A percentile compares a stretch with the other conserved stretches of the same genome.
Evolutionary conservation across 371 early-diverging fungal species (phyloP).

Genomic region (Mucor velutinosus): DNA sequence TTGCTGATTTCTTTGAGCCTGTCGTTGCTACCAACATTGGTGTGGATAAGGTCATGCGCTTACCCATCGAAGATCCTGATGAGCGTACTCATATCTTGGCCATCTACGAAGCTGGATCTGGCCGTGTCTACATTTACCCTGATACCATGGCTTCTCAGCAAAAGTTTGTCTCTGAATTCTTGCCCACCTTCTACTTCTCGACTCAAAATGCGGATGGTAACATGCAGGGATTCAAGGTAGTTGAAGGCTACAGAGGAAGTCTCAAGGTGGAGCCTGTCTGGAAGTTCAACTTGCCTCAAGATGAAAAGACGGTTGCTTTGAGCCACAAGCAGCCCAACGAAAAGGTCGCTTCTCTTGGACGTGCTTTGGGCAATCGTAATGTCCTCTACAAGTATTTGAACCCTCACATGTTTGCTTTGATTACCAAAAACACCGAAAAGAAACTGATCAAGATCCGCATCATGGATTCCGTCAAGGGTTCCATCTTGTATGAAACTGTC

Average conservation of each 20-base stretch:
- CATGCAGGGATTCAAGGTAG: constrained; percentile 55
- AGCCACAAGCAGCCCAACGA: constrained; percentile 43
- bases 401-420: constrained; percentile 81
- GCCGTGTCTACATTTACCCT: constrained; percentile 65
- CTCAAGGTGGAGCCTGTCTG: constrained; percentile 58
- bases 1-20: constrained; percentile 53
- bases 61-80: constrained; percentile 72
- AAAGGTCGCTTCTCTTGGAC: constrained; percentile 84
- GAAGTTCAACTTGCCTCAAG: constrained; percentile 62
- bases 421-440: constrained; percentile 41
- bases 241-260: constrained; percentile 55
- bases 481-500: constrained; percentile 69
- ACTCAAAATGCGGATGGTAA: constrained; percentile 36
- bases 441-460: constrained; percentile 65
- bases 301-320: constrained; percentile 58
- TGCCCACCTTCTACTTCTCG: constrained; percentile 61
- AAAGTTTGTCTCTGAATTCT: constrained; percentile 46
- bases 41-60: constrained; percentile 55
- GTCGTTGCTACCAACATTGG: constrained; percentile 50
- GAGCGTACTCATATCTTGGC: constrained; percentile 66
- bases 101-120: constrained; percentile 62
- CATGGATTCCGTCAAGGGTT: constrained; percentile 87
- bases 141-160: constrained; percentile 51
- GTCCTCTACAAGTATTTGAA: constrained; percentile 97
- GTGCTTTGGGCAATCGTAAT: constrained; percentile 90